A percentile compares a stretch with the other conserved stretches of the same genome.
phyloP scores from a whole-genome alignment of 495 filamentous ascomycete species.

The Symbiotaphrina buchneri region DNA sequence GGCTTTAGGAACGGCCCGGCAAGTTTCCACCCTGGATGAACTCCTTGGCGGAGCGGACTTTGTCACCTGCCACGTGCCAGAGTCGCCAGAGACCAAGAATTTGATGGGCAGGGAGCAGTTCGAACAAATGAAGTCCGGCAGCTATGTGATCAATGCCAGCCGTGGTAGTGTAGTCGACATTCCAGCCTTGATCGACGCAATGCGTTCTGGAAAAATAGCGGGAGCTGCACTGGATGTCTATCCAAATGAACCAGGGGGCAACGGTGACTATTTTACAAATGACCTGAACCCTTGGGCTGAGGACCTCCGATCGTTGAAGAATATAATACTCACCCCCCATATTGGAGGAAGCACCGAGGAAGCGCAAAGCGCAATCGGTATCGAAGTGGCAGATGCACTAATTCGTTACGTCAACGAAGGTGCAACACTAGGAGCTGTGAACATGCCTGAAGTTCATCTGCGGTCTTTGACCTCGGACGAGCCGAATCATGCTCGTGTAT shows the following conservation, averaged over 20 bases:
- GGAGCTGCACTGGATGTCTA: conserved; percentile 94
- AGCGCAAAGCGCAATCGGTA: conserved; percentile 86
- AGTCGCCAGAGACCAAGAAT: conserved; percentile 73
- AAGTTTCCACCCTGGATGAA: conserved; percentile 53
- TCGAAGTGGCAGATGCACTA: conserved; percentile 74
- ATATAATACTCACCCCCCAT: conserved; percentile 87
- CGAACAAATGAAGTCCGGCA: conserved; percentile 72
- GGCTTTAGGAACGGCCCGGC: conserved; percentile 69
- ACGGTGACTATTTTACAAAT: conserved; percentile 84
- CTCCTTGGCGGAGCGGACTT: conserved; percentile 73
- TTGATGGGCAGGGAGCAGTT: conserved; percentile 65
- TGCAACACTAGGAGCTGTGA: conserved; percentile 73
- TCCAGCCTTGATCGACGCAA: conserved; percentile 71
- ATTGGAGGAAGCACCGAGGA: conserved; percentile 97
- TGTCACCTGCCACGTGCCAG: conserved; percentile 83
- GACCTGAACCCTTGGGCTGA: conserved; percentile 71
- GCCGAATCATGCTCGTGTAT: conserved; percentile 60
- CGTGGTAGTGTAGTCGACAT: conserved; percentile 91
- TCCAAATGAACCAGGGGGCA: conserved; percentile 77
- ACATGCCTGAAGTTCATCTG: conserved; percentile 82
- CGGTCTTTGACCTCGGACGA: conserved; percentile 75
- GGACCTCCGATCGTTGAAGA: conserved; percentile 67
- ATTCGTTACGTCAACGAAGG: conserved; percentile 89
- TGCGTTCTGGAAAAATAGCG: conserved; percentile 71
- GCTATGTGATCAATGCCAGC: conserved; percentile 89